Conservation (phyloP, 306 rosid species). For the Carpinus fangiana region DNA sequence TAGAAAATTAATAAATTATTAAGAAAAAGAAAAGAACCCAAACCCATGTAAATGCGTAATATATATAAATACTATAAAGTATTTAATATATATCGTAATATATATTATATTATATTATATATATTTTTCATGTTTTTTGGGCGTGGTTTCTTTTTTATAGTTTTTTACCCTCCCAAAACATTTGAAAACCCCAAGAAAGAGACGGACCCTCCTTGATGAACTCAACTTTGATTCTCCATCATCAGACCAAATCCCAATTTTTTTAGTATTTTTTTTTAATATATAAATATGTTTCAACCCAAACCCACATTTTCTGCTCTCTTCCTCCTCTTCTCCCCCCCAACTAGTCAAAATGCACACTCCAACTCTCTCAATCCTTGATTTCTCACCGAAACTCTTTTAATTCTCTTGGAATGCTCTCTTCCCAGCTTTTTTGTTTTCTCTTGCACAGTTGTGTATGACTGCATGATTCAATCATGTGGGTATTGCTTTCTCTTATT, state of each 20-base stretch:
- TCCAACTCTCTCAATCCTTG: constrained; percentile 20
- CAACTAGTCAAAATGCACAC: constrained; percentile 32
- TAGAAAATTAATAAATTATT: constrained; percentile 7
- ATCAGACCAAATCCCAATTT: constrained; percentile 34
- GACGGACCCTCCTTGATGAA: constrained; percentile 34
- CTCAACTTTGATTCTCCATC: constrained; percentile 42
- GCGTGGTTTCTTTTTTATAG: constrained; percentile 16
- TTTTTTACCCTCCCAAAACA: constrained; percentile 41
- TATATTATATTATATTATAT: too few relatives aligned
- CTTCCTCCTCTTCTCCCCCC: constrained; percentile 6
- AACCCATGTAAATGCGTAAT: constrained; percentile 3
- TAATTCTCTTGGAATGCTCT: not conserved
- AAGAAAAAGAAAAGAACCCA: constrained; percentile 9
- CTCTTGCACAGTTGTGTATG: not conserved
- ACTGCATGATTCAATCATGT: constrained; percentile 17
- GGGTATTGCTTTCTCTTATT: constrained; percentile 13
- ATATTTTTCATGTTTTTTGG: not conserved
- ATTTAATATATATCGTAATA: too few relatives aligned
- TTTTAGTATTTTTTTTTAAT: not conserved
- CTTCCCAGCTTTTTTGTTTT: not conserved
- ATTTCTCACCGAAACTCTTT: not conserved
- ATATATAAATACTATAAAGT: not conserved
- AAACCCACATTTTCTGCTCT: constrained; percentile 18
- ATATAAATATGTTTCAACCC: constrained; percentile 10
- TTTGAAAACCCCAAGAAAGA: constrained; percentile 45